Percentiles rank a stretch among this genome's conserved stretches.
Conservation (phyloP, 768 basidiomycete species). For the Tephrocybe sp. region DNA sequence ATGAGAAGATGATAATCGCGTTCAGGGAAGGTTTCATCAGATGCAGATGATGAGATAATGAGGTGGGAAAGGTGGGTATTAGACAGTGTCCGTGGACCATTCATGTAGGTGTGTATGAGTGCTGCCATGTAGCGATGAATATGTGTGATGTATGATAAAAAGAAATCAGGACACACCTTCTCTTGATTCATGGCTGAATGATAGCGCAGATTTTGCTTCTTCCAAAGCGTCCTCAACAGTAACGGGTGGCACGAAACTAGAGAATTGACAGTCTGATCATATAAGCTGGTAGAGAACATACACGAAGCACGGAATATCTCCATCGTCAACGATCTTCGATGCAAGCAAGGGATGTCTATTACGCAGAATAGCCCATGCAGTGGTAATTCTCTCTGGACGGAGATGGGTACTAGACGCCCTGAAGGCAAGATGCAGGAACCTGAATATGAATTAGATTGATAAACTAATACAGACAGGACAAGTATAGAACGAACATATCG, state of each 20-base stretch:
- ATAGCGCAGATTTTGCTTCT: constrained; percentile 38
- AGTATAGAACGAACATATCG: constrained; percentile 29
- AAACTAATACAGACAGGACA: background rate
- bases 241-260: constrained; percentile 40
- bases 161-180: constrained; percentile 32
- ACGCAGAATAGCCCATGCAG: constrained; percentile 59
- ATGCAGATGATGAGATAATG: constrained; percentile 21
- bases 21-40: constrained; percentile 6
- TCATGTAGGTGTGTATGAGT: constrained; percentile 55
- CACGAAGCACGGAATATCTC: constrained; percentile 45
- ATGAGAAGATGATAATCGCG: constrained; percentile 44
- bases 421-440: constrained; percentile 31
- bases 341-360: constrained; percentile 56
- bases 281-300: constrained; percentile 25
- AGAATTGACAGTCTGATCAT: background rate
- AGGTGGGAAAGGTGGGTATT: constrained; percentile 50
- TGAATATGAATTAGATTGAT: constrained; percentile 4
- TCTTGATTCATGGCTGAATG: constrained; percentile 35
- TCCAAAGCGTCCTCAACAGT: constrained; percentile 34
- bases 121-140: constrained; percentile 17
- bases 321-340: constrained; percentile 37
- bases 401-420: constrained; percentile 20
- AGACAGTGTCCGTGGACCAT: constrained; percentile 57
- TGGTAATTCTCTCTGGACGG: constrained; percentile 32
- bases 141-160: background rate